Conservation (phyloP, 1,139 yeast genomes). For the Taiozyma sp. region DNA sequence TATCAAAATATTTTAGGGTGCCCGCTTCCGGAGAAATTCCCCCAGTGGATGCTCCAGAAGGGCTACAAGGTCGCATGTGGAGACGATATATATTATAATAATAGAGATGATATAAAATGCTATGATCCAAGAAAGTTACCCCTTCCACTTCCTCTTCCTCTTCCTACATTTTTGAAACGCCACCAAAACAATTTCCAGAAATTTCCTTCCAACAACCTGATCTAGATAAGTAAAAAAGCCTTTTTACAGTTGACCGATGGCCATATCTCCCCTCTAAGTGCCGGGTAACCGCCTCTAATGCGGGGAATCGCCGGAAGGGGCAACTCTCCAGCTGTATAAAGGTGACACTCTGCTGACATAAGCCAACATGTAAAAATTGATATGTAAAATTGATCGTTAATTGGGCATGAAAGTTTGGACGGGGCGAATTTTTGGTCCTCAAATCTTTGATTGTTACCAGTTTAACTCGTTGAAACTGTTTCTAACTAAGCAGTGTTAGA, state of each 20-base stretch:
- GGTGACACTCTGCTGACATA: not conserved
- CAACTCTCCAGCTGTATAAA: not conserved
- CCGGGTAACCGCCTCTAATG: not conserved
- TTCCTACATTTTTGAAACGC: too few species aligned
- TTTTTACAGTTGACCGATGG: not conserved
- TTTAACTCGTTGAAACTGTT: not conserved
- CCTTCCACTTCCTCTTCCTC: too few species aligned
- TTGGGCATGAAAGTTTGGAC: not conserved
- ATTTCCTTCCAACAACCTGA: not conserved
- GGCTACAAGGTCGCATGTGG: too few species aligned
- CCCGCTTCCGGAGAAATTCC: too few species aligned
- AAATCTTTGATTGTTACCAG: not conserved
- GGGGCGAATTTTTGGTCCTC: not conserved
- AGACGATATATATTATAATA: too few species aligned
- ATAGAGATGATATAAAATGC: too few species aligned
- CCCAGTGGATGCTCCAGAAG: too few species aligned
- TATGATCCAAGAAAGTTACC: too few species aligned
- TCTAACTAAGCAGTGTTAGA: not conserved
- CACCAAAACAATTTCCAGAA: not conserved
- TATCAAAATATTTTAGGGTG: too few species aligned
- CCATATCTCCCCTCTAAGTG: not conserved
- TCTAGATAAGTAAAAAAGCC: not conserved
- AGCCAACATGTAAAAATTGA: too few species aligned
- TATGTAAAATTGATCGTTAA: not conserved
- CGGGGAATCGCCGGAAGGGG: not conserved